Percentiles rank a stretch among this genome's conserved stretches.
Evolutionary conservation across 257 asterid species (phyloP).

Genomic region (Solanum arcanum): DNA sequence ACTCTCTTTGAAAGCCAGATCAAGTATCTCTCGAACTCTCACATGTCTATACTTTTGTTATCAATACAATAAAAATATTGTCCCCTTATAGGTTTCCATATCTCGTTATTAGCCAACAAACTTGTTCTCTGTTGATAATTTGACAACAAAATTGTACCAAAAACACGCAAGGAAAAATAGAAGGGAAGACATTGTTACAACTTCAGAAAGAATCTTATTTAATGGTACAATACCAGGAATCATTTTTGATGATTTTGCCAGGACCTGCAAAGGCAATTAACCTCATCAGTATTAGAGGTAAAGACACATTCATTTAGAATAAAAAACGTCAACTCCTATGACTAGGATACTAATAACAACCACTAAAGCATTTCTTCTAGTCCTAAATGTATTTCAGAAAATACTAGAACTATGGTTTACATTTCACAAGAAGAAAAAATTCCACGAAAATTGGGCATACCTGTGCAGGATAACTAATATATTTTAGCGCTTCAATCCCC

Average conservation of each 20-base stretch:
- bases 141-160: background rate
- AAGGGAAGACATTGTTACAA: background rate
- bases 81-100: background rate
- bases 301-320: background rate
- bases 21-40: background rate
- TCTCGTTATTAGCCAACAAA: background rate
- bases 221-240: conserved; percentile 40
- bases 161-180: background rate
- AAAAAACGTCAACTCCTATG: background rate
- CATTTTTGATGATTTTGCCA: conserved; percentile 90
- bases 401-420: background rate
- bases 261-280: conserved; percentile 34
- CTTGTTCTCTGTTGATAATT: background rate
- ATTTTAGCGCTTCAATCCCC: conserved; percentile 96
- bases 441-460: conserved; percentile 9
- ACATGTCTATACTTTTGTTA: background rate
- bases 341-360: background rate
- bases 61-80: background rate
- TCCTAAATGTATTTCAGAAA: background rate
- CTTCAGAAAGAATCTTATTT: background rate
- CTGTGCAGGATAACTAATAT: conserved; percentile 97
- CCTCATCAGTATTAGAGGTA: background rate
- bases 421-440: background rate
- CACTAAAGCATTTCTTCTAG: background rate
- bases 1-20: background rate